Conservation (phyloP, 192 early-diverging fungal species). For the Helicostylum pulchrum region DNA sequence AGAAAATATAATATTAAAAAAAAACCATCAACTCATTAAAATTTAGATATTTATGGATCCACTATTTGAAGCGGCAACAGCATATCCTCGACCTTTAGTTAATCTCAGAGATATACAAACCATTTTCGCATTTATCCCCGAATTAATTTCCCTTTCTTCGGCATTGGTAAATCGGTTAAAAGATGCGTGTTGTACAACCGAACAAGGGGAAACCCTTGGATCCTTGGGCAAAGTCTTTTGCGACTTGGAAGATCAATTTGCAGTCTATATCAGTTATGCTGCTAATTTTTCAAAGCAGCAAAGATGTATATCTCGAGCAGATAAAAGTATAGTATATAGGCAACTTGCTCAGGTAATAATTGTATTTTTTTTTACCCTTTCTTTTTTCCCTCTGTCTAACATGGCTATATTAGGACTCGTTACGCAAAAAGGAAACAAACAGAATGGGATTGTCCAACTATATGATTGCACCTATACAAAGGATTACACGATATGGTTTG, state of each 20-base stretch:
- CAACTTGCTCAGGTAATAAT: conserved; percentile 34
- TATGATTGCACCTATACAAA: conserved; percentile 77
- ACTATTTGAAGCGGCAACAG: conserved; percentile 26
- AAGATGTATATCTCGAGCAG: conserved; percentile 21
- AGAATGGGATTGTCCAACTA: conserved; percentile 66
- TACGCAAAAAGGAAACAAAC: conserved; percentile 51
- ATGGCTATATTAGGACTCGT: conserved; percentile 30
- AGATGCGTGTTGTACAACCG: conserved; percentile 4
- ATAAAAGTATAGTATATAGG: conserved; percentile 31
- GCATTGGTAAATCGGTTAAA: conserved; percentile 21
- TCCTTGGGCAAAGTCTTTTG: conserved; percentile 34
- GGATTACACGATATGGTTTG: conserved; percentile 74
- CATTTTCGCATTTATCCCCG: conserved; percentile 38
- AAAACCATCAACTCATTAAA: background rate
- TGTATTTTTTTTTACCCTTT: background rate
- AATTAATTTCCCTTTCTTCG: conserved; percentile 36
- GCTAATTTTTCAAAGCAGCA: conserved; percentile 33
- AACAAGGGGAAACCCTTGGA: conserved; percentile 9
- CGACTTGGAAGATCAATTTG: conserved; percentile 33
- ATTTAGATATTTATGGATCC: conserved; percentile 44
- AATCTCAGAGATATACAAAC: conserved; percentile 33
- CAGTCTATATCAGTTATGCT: conserved; percentile 38
- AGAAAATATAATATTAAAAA: background rate
- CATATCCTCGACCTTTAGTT: conserved; percentile 25
- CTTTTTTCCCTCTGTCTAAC: conserved; percentile 11